phyloP scores from a whole-genome alignment of 2,329 filamentous ascomycete species.

The Sarocladiaceae sp. region DNA sequence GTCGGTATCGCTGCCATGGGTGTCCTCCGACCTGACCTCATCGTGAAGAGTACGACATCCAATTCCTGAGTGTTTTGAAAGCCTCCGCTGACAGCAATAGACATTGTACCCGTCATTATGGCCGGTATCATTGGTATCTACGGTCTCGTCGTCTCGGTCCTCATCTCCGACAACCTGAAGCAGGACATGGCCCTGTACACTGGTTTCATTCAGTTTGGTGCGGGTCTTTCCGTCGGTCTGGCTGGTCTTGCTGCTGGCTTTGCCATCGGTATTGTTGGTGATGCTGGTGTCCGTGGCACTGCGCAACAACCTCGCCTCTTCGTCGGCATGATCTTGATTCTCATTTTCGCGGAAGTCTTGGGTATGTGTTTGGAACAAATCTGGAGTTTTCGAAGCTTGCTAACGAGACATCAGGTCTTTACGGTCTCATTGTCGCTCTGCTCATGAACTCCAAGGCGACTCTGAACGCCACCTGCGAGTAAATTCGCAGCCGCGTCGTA shows the following conservation, averaged over 20 bases:
- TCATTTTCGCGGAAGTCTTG: constrained; percentile 99
- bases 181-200: constrained; percentile 74
- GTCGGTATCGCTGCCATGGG: constrained; percentile 98
- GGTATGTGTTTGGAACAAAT: constrained; percentile 52
- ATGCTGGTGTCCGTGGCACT: constrained; percentile 83
- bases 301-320: constrained; percentile 83
- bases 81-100: constrained; percentile 41
- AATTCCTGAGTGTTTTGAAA: neutral
- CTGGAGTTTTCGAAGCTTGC: neutral
- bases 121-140: constrained; percentile 99
- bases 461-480: constrained; percentile 57
- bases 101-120: constrained; percentile 99
- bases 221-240: constrained; percentile 76
- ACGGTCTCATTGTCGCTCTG: constrained; percentile 96
- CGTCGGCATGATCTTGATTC: constrained; percentile 97
- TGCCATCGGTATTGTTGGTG: constrained; percentile 83
- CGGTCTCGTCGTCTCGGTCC: constrained; percentile 81
- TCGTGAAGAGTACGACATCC: constrained; percentile 86
- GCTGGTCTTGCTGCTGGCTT: constrained; percentile 82
- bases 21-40: constrained; percentile 94
- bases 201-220: constrained; percentile 81
- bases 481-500: constrained; percentile 15
- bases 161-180: constrained; percentile 75
- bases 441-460: constrained; percentile 97
- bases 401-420: constrained; percentile 65